Evolutionary conservation across 768 basidiomycete genomes (phyloP), one percentile per base, ranked within the genome.

Genomic region (Phylloporus sp.): DNA sequence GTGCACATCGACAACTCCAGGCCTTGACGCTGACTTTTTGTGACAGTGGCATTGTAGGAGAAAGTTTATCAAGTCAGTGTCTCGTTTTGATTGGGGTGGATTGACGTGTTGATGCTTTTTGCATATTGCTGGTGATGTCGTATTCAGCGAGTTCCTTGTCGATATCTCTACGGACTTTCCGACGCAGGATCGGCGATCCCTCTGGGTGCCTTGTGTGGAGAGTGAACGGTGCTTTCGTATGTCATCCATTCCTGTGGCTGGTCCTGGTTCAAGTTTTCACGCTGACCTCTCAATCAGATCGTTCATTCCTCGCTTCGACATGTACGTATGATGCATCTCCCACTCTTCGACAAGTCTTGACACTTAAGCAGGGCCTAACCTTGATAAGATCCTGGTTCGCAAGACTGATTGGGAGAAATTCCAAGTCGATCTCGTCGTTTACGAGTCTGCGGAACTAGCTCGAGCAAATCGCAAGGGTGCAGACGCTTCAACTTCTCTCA

Each of bases 141-240:
- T 24, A 15, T 46, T 3, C 26, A 68, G 68, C 2, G 57, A 49
- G n/a, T 20, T 1, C 29, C 39, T 68, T 18, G 4, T 59, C 20
- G 23, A 50, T 24, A 44, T 47, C 43, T 47, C 49, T 5, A 0
- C 22, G 11, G 26, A 41, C 3, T 35, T 51, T n/a, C 7, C 28
- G 7, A 32, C 22, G 13, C 26, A 3, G 2, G 24, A 38, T 20
- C 47, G 45, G 2, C 23, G 36, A 5, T 38, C 24, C 12, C 22
- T 62, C 22, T 62, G 64, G 64, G 40, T 58, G 1, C 68, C 66
- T 12, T 51, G 45, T 12, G 47, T 64, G 1, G 67, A 68, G 41
- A 67, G 56, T 29, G 36, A 10, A 3, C 11, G 13, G 4, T 62
- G 62, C 47, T 57, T 68, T 18, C 22, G 67, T 68, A 46, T 44